Conservation (phyloP, 805 yeast genomes). For the Lachancea lanzarotensis region DNA sequence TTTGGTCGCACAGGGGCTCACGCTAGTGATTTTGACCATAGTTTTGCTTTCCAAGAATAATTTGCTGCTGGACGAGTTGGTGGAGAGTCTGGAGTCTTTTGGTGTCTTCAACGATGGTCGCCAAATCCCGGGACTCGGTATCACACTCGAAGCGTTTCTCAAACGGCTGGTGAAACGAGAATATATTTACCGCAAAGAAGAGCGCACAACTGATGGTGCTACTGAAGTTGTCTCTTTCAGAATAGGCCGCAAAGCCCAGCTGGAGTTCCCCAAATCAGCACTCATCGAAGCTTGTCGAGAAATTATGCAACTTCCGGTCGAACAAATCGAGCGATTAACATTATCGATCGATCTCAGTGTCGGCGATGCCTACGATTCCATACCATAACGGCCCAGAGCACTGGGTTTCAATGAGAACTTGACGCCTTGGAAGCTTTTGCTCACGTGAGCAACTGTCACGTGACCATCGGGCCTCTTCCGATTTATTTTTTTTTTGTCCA, state of each 20-base stretch:
- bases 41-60: conserved; percentile 26
- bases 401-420: too few relatives aligned
- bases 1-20: conserved; percentile 21
- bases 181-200: conserved; percentile 20
- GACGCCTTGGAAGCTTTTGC: too few relatives aligned
- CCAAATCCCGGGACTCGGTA: conserved; percentile 21
- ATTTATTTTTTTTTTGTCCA: not conserved
- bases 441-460: not conserved
- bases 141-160: conserved; percentile 20
- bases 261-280: conserved; percentile 21
- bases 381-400: too few relatives aligned
- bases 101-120: conserved; percentile 27
- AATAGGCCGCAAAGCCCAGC: conserved; percentile 26
- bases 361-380: conserved; percentile 18
- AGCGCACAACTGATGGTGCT: conserved; percentile 19
- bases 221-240: conserved; percentile 20
- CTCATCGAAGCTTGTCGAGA: conserved; percentile 17
- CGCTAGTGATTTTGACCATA: conserved; percentile 16
- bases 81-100: conserved; percentile 14
- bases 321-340: conserved; percentile 13
- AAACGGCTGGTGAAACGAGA: conserved; percentile 19
- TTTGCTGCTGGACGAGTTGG: conserved; percentile 23
- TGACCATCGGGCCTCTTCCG: not conserved
- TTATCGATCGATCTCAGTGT: conserved; percentile 20
- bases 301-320: conserved; percentile 14